Percentiles rank a stretch among this genome's conserved stretches.
These are phyloP conservation scores for Agaricus blazei DNA, from an alignment of 768 basidiomycete genomes.

Conservation along the genomic window DNA sequence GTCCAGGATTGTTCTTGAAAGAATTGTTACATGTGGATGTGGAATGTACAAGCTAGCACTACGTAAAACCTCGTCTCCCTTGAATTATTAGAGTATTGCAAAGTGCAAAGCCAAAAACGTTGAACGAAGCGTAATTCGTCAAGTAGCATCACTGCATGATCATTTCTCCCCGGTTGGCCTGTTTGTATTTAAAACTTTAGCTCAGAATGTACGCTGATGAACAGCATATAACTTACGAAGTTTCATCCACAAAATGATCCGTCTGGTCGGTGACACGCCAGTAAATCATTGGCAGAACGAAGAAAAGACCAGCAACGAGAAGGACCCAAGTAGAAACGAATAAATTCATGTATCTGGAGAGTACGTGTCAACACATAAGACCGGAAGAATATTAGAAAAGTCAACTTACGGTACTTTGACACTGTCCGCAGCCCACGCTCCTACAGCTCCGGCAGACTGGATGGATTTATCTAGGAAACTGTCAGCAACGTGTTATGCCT, in stretches of 20 bases:
- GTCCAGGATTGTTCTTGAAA: no score
- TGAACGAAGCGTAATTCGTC: no score
- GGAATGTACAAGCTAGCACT: no score
- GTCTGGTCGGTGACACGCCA: conserved; percentile 60
- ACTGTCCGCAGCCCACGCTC: conserved; percentile 67
- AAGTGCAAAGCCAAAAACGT: no score
- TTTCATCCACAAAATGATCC: conserved; percentile 36
- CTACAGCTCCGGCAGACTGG: conserved; percentile 74
- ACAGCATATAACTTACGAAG: conserved; percentile 27
- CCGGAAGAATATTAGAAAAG: background rate
- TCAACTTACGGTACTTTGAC: conserved; percentile 51
- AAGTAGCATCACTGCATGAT: no score
- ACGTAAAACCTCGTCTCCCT: background rate
- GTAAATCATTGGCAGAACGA: conserved; percentile 71
- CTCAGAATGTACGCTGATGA: background rate
- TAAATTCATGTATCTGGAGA: conserved; percentile 56
- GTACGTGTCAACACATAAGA: background rate
- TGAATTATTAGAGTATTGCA: background rate
- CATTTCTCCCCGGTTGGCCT: background rate
- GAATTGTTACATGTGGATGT: no score
- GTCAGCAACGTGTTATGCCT: background rate
- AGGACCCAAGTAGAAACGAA: conserved; percentile 75
- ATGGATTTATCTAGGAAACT: conserved; percentile 54
- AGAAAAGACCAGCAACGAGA: conserved; percentile 57
- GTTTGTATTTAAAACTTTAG: background rate